These are phyloP conservation scores for Blastobotrys buckinghamii DNA, from an alignment of 1,139 yeast species.

Conservation along the genomic window DNA sequence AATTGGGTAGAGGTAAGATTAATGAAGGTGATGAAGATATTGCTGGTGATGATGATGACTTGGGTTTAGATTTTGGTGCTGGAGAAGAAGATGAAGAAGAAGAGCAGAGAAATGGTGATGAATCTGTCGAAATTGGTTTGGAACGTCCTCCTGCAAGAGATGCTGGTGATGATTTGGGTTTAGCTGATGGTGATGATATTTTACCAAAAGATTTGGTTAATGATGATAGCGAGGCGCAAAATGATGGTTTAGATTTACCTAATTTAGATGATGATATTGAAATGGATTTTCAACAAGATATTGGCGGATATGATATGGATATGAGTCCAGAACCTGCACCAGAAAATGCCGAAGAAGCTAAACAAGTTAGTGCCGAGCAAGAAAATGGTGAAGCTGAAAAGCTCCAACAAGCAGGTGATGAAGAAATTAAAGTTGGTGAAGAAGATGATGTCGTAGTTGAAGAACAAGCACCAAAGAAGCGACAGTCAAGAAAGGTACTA, in stretches of 20 bases:
- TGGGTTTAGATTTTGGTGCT: constrained; percentile 25
- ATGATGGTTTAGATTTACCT: not conserved
- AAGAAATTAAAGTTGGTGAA: not conserved
- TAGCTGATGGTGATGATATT: constrained; percentile 14
- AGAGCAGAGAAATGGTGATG: constrained; percentile 16
- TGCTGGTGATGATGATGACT: constrained; percentile 25
- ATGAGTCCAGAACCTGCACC: not conserved
- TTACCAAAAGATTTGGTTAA: constrained; percentile 18
- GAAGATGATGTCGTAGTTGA: not conserved
- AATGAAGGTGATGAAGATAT: constrained; percentile 21
- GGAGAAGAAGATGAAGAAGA: constrained; percentile 19
- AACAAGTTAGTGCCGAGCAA: not conserved
- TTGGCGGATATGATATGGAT: constrained; percentile 1
- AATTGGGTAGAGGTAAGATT: constrained; percentile 43
- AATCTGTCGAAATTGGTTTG: constrained; percentile 23
- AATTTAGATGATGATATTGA: constrained; percentile 14
- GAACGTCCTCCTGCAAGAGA: constrained; percentile 21
- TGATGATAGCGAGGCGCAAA: constrained; percentile 7
- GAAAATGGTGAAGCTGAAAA: not conserved
- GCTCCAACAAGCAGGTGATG: not conserved
- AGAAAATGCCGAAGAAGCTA: not conserved
- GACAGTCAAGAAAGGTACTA: not conserved
- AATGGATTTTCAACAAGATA: constrained; percentile 3
- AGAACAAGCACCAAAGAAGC: not conserved
- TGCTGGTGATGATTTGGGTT: constrained; percentile 37